Base-by-base conservation (phyloP, 805 yeast species). In the Yamadazyma takamatsuzukensis region DNA sequence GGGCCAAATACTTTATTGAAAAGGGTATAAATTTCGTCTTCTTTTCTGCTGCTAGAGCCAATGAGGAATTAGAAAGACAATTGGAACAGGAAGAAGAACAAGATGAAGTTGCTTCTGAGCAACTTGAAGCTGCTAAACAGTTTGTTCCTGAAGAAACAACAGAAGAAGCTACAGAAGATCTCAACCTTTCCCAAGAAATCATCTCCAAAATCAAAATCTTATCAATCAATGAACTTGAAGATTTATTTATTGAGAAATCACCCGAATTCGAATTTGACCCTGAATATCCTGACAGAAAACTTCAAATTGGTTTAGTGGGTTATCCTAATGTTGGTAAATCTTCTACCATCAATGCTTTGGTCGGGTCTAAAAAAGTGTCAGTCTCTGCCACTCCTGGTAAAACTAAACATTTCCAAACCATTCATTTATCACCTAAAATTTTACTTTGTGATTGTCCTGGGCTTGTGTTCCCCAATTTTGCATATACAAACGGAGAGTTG, bases 361-460 rank as follows among this genome's bases (percentile, higher is more conserved):
- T 90, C 28, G 98, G 98, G 10, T 79, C 97, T 13, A 93, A 93
- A 54, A 89, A 86, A 57, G 99, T 93, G n/a, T 88, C 97, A 2
- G 99, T 93, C 23, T 90, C 97, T 2, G 73, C 97, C 1, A 93
- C 98, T 1, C 99, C 99, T 10, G 99, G 99, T 67, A 93, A 93
- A 57, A 93, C 99, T 10, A 93, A 93, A 58, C 99, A 93, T 70
- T 93, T 93, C 72, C 99, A 93, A 68, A 93, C 99, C 1, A 89
- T 93, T 41, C 76, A 78, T 53, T 71, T 93, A 27, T 78, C 96
- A 1, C 84, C 83, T 32, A 72, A 82, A 22, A 93, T 93, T 2
- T 72, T 88, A 45, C 69, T 93, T 33, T 93, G 97, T 63, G 99
- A 93, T 71, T 93, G 99, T 70, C 99, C 99, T 2, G 99, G 99